Conservation (phyloP, 202 grass and related monocot species). For the Brachypodium distachyon region DNA sequence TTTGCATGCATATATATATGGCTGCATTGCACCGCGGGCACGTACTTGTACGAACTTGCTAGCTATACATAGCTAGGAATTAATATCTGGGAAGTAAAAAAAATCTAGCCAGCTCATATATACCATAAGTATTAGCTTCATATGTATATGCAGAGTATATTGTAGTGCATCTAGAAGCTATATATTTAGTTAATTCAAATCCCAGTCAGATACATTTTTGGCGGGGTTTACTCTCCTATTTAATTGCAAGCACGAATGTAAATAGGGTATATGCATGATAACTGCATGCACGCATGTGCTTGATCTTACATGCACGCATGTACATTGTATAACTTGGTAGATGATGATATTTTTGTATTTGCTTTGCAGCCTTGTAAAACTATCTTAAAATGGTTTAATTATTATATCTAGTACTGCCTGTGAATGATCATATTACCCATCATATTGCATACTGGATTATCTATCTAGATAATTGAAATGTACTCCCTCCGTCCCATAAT, state of each 20-base stretch:
- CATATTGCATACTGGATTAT: background rate
- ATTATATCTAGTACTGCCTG: background rate
- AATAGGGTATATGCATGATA: background rate
- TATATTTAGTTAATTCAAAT: background rate
- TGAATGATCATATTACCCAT: background rate
- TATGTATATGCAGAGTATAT: background rate
- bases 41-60: constrained; percentile 9
- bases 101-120: background rate
- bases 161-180: background rate
- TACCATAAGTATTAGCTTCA: background rate
- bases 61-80: background rate
- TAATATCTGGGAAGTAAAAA: background rate
- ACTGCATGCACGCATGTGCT: background rate
- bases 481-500: no score
- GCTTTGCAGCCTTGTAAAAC: background rate
- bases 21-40: background rate
- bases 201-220: background rate
- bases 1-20: constrained; percentile 24
- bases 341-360: background rate
- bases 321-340: background rate
- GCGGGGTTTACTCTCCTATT: background rate
- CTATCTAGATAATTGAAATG: background rate
- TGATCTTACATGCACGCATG: background rate
- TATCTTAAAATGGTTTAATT: background rate
- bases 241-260: background rate